phyloP scores from a whole-genome alignment of 169 alveolate genomes.

The Babesia sp. region DNA sequence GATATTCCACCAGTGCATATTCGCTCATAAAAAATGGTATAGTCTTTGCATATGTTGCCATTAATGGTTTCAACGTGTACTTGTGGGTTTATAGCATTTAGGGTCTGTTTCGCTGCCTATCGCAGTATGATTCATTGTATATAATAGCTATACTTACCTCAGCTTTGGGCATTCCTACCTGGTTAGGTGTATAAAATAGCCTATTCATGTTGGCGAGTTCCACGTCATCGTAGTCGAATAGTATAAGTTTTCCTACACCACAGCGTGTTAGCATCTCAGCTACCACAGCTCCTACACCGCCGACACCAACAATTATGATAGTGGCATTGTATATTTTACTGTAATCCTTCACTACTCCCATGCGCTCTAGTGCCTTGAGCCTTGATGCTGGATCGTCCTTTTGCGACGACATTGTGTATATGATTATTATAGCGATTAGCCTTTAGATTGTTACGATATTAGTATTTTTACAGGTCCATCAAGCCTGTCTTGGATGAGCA shows the following conservation, averaged over 20 bases:
- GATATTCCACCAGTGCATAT: slow-evolving; percentile 77
- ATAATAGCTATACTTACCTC: slow-evolving; percentile 65
- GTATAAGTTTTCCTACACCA: slow-evolving; percentile 91
- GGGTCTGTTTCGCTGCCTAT: slow-evolving; percentile 91
- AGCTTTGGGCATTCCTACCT: slow-evolving; percentile 90
- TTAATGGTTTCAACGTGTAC: slow-evolving; percentile 87
- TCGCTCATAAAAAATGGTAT: slow-evolving; percentile 80
- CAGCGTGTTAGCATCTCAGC: slow-evolving; percentile 96
- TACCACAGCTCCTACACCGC: slow-evolving; percentile 95
- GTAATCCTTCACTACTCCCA: slow-evolving; percentile 94
- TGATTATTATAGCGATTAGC: no score
- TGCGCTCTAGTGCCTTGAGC: slow-evolving; percentile 89
- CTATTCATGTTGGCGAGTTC: slow-evolving; percentile 95
- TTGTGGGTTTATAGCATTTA: slow-evolving; percentile 89
- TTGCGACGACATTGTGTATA: slow-evolving; percentile 55
- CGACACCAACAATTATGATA: slow-evolving; percentile 92
- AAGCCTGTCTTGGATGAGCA: no score
- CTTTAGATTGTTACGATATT: no score
- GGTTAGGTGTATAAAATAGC: slow-evolving; percentile 89
- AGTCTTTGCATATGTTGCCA: slow-evolving; percentile 84
- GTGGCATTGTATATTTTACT: slow-evolving; percentile 79
- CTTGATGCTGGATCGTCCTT: slow-evolving; percentile 85
- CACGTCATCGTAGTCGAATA: slow-evolving; percentile 92
- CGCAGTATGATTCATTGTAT: not conserved
- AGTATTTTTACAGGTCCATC: no score